A percentile compares a stretch with the other conserved stretches of the same genome.
phyloP scores from a whole-genome alignment of 169 alveolate species.

The Cryptosporidium parvum region DNA sequence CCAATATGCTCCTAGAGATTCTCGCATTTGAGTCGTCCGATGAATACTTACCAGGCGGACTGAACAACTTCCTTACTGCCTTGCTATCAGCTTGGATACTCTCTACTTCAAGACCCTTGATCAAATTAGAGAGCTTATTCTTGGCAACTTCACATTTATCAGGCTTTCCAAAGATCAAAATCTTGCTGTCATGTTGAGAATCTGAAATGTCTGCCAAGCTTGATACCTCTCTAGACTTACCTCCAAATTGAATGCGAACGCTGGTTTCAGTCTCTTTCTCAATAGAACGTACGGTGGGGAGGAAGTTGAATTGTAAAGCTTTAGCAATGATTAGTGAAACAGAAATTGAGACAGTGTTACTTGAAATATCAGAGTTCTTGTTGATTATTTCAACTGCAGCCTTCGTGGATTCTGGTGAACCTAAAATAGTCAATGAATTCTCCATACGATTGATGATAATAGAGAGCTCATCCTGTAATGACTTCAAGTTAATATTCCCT shows the following conservation, averaged over 20 bases:
- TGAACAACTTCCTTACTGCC: slow-evolving; percentile 55
- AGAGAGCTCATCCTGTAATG: slow-evolving; percentile 59
- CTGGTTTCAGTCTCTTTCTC: slow-evolving; percentile 69
- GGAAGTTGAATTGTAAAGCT: slow-evolving; percentile 70
- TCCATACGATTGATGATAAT: slow-evolving; percentile 44
- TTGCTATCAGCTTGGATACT: slow-evolving; percentile 55
- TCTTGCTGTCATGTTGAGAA: slow-evolving; percentile 65
- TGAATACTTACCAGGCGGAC: slow-evolving; percentile 71
- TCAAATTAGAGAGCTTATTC: slow-evolving; percentile 16
- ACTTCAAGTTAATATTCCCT: slow-evolving; percentile 35
- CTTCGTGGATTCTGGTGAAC: slow-evolving; percentile 63
- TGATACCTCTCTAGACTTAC: slow-evolving; percentile 37
- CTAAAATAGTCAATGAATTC: slow-evolving; percentile 31
- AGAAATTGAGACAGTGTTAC: slow-evolving; percentile 24
- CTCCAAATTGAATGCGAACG: slow-evolving; percentile 63
- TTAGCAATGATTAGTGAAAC: slow-evolving; percentile 56
- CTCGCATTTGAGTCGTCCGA: slow-evolving; percentile 41
- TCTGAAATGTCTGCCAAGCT: slow-evolving; percentile 34
- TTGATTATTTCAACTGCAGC: slow-evolving; percentile 29
- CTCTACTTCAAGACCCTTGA: slow-evolving; percentile 54
- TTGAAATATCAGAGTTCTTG: slow-evolving; percentile 55
- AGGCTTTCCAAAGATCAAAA: slow-evolving; percentile 66
- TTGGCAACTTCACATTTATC: slow-evolving; percentile 65
- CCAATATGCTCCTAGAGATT: slow-evolving; percentile 53
- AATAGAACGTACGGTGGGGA: slow-evolving; percentile 66